phyloP scores from a whole-genome alignment of 306 rosid genomes.

The Gillenia trifoliata region DNA sequence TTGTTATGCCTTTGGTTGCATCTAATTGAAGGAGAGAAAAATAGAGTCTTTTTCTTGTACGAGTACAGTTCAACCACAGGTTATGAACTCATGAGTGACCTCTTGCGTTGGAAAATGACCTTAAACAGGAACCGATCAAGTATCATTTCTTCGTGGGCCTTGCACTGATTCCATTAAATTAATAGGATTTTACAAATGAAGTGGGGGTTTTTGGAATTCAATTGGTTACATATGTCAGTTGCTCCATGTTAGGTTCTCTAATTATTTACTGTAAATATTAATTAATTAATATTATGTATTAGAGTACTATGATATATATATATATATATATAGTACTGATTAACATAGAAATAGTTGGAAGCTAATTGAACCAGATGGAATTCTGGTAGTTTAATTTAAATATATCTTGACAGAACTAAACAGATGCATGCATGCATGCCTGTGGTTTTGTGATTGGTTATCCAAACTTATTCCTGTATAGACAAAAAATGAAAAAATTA shows the following conservation, averaged over 20 bases:
- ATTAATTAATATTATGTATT: not conserved
- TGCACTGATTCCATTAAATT: conserved; percentile 29
- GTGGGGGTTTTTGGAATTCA: conserved; percentile 8
- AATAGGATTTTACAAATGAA: conserved; percentile 17
- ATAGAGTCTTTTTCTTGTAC: conserved; percentile 8
- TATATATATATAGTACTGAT: not conserved
- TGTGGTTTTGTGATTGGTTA: not conserved
- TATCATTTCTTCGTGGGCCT: conserved; percentile 14
- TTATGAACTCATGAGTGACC: not conserved
- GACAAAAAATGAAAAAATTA: too few species aligned
- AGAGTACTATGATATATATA: too few species aligned
- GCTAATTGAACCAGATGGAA: not conserved
- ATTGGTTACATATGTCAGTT: not conserved
- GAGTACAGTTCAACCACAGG: not conserved
- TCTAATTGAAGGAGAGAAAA: conserved; percentile 21
- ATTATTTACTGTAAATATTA: not conserved
- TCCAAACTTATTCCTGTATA: not conserved
- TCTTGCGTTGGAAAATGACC: conserved; percentile 16
- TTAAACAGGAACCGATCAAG: conserved; percentile 6
- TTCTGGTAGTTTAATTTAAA: not conserved
- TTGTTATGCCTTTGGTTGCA: conserved; percentile 24
- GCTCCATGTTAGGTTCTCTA: not conserved
- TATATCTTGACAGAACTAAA: not conserved
- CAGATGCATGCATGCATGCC: not conserved
- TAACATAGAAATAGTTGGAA: not conserved